Evolutionary conservation across 1,284 basidiomycete species (phyloP).

Genomic region (Veloboletus limbatus): DNA sequence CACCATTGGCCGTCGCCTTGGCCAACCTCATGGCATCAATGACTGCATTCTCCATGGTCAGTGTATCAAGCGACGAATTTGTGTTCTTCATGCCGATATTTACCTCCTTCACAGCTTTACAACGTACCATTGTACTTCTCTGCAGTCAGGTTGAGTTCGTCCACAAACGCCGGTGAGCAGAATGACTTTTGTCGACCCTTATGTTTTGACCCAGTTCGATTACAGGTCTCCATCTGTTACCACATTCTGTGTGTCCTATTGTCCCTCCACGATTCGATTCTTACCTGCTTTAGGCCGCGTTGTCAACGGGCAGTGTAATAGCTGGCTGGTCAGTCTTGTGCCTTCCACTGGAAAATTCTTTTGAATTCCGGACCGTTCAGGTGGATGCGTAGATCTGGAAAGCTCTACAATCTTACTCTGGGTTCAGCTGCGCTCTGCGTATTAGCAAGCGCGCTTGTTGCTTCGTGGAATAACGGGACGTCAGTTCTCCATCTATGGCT

Average conservation of each 20-base stretch:
- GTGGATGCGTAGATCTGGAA: slow-evolving; percentile 81
- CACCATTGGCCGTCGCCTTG: slow-evolving; percentile 76
- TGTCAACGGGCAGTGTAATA: slow-evolving; percentile 78
- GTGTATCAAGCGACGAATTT: slow-evolving; percentile 26
- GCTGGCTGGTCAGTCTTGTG: slow-evolving; percentile 68
- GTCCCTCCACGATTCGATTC: not conserved
- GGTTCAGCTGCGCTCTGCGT: slow-evolving; percentile 53
- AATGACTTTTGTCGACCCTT: not conserved
- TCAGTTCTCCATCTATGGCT: slow-evolving; percentile 68
- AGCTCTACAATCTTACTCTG: slow-evolving; percentile 72
- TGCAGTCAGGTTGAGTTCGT: slow-evolving; percentile 73
- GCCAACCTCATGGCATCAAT: slow-evolving; percentile 78
- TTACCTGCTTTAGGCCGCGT: slow-evolving; percentile 51
- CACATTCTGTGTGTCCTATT: slow-evolving; percentile 67
- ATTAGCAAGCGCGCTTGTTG: slow-evolving; percentile 54
- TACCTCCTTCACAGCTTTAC: slow-evolving; percentile 58
- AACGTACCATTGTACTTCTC: slow-evolving; percentile 88
- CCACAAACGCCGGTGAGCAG: slow-evolving; percentile 65
- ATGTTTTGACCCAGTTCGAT: slow-evolving; percentile 1
- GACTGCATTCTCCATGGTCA: slow-evolving; percentile 75
- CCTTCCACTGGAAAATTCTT: not conserved
- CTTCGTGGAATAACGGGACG: slow-evolving; percentile 62
- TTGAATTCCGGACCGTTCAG: slow-evolving; percentile 36
- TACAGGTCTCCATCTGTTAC: slow-evolving; percentile 81
- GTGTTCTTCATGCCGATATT: not conserved